These are phyloP conservation scores for Beauveria varroae DNA, from an alignment of 2,329 filamentous ascomycete species.

Conservation along the genomic window DNA sequence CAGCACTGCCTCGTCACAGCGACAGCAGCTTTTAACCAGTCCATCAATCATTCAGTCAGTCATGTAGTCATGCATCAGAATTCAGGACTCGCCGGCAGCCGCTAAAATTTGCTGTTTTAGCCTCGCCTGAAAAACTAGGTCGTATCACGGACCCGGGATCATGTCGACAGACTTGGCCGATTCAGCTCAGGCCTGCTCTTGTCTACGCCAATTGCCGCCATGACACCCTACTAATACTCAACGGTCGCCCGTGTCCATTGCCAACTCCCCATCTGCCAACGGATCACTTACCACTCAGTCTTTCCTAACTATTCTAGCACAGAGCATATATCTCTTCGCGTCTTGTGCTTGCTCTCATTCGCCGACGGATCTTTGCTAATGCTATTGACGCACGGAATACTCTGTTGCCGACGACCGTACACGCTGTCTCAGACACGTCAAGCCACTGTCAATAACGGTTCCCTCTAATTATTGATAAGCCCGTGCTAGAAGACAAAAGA, in stretches of 20 bases:
- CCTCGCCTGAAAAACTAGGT: neutral
- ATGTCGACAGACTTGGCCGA: neutral
- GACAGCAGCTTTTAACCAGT: neutral
- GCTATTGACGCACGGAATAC: neutral
- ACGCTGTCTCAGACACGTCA: slow-evolving; percentile 1
- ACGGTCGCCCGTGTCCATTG: neutral
- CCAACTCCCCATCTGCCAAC: neutral
- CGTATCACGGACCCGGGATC: neutral
- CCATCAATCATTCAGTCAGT: too few relatives aligned
- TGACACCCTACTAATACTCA: neutral
- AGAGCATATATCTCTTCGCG: too few relatives aligned
- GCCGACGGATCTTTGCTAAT: neutral
- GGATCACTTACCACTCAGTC: neutral
- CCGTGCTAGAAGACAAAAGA: neutral
- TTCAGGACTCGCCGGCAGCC: too few relatives aligned
- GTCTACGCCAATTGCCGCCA: neutral
- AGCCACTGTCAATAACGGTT: neutral
- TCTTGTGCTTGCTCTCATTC: neutral
- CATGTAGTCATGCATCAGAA: too few relatives aligned
- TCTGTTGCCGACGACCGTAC: neutral
- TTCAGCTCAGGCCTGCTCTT: neutral
- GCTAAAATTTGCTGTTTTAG: neutral
- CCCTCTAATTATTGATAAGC: neutral
- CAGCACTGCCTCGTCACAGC: neutral
- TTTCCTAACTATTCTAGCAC: too few relatives aligned